Base-by-base conservation (phyloP, 306 rosid genomes). In the Mimosa pudica region DNA sequence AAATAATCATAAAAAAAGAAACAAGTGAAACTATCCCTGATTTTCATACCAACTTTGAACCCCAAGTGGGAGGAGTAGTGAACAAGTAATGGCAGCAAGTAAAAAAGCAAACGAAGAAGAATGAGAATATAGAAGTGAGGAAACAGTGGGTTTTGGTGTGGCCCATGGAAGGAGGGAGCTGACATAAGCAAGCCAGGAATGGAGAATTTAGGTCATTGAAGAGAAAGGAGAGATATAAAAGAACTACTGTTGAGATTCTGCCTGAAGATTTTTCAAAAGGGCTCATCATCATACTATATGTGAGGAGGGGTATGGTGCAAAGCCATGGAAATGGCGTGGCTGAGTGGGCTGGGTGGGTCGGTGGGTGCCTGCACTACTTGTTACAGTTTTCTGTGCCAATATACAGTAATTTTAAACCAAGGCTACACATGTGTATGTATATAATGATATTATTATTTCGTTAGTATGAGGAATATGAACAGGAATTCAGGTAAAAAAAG, bases 231-330 rank as follows among this genome's bases (percentile, higher is more conserved):
- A 90, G 86, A 87, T 90, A 86, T 88, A 7, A 57, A 83, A 73
- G 82, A 86, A 76, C 57, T 5, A 88, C 96, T 88, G 93, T 85
- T 78, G 89, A 78, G 94, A 91, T 91, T 91, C 96, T 88, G 86
- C 83, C 84, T 71, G 82, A 73, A 88, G 92, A 91, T 91, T 89
- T 89, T 86, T 84, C 88, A 36, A 58, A 73, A 74, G 58, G 83
- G 68, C 76, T 85, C 79, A 85, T 87, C 85, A 85, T 87, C 85
- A 85, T 87, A 83, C 69, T 82, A 75, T 44, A 69, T 81, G 82
- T 1, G 10, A n/a, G 30, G 33, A 18, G 32, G 73, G 75, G 79
- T 11, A 83, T 86, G 84, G 74, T 69, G 54, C 24, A 58, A 42
- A 73, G 72, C 60, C 65, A 77, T 77, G 70, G 86, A 82, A 76